Percentiles rank a stretch among this genome's conserved stretches.
Evolutionary conservation across 345 rosid genomes (phyloP).

Genomic region (thale cress (Arabidopsis thaliana)): TAIR10.1 NC_003071.7:7835001-7835500

Average conservation of each 20-base stretch:
- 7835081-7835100: not conserved
- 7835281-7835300: not conserved
- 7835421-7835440: not conserved
- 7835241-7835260: slow-evolving; percentile 4
- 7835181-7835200: slow-evolving; percentile 4
- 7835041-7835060: not conserved
- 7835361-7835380: too few relatives aligned
- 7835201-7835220: not conserved
- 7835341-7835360: not conserved
- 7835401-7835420: not conserved
- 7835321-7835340: not conserved
- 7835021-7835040: not conserved
- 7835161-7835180: slow-evolving; percentile 8
- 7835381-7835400: too few relatives aligned
- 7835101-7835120: slow-evolving; percentile 2
- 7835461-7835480: not conserved
- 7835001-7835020: not conserved
- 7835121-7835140: slow-evolving; percentile 13
- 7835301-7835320: not conserved
- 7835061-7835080: not conserved
- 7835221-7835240: not conserved
- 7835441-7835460: not conserved
- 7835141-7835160: slow-evolving; percentile 14
- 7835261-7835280: not conserved
- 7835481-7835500: not conserved